Conservation (phyloP, 371 early-diverging fungal species). For the Dichotomocladium elegans region DNA sequence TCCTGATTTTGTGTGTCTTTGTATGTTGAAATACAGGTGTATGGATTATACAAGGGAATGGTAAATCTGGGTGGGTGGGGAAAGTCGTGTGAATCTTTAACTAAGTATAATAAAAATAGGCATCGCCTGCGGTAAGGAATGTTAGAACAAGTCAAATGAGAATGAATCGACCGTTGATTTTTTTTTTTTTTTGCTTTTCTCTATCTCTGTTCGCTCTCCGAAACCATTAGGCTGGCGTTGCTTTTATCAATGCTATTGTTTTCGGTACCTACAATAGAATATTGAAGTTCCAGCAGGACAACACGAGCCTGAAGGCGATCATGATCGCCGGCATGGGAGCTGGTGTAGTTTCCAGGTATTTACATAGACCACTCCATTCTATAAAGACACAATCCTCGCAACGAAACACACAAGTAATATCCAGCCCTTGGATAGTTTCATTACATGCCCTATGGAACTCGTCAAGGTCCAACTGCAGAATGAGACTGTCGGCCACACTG, state of each 20-base stretch:
- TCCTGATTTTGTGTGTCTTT: neutral
- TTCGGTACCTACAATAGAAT: conserved; percentile 65
- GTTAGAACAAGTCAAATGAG: neutral
- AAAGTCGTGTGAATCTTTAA: no score
- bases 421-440: conserved; percentile 43
- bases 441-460: conserved; percentile 65
- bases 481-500: conserved; percentile 39
- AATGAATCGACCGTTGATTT: neutral
- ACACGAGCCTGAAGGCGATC: conserved; percentile 34
- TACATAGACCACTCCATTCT: no score
- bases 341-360: conserved; percentile 63
- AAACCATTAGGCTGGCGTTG: conserved; percentile 54
- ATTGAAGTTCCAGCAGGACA: conserved; percentile 43
- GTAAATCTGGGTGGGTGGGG: no score
- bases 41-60: conserved; percentile 67
- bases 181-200: neutral
- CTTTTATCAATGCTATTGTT: conserved; percentile 60
- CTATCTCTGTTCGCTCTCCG: neutral
- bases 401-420: neutral
- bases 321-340: conserved; percentile 63
- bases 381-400: neutral
- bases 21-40: conserved; percentile 31
- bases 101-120: no score
- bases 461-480: conserved; percentile 64
- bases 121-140: conserved; percentile 50